phyloP scores from a whole-genome alignment of 495 filamentous ascomycete species.

The Aspergillus wentii region DNA sequence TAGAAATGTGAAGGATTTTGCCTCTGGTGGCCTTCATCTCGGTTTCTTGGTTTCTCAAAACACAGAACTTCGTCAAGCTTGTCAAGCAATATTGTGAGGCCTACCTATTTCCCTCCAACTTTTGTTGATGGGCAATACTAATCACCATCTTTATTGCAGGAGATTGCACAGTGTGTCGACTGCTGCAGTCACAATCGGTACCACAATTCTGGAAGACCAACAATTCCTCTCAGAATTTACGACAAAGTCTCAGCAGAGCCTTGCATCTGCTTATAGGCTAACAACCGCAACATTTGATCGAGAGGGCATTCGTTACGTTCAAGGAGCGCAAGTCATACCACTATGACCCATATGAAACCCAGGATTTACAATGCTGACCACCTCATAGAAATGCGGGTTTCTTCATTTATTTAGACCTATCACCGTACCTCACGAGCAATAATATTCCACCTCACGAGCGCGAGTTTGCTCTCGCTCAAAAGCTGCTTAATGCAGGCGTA shows the following conservation, averaged over 20 bases:
- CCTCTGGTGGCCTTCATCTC: slow-evolving; percentile 47
- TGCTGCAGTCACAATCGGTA: slow-evolving; percentile 30
- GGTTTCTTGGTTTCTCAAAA: slow-evolving; percentile 46
- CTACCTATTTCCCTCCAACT: background rate
- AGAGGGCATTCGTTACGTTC: slow-evolving; percentile 29
- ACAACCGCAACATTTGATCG: slow-evolving; percentile 18
- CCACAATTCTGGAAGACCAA: slow-evolving; percentile 31
- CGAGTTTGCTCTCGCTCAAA: slow-evolving; percentile 32
- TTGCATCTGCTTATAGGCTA: slow-evolving; percentile 22
- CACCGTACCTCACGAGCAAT: slow-evolving; percentile 19
- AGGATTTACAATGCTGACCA: background rate
- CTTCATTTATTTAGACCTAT: slow-evolving; percentile 48
- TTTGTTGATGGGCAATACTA: no score
- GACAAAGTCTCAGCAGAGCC: slow-evolving; percentile 13
- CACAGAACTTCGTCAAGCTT: slow-evolving; percentile 19
- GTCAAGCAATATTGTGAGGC: slow-evolving; percentile 23
- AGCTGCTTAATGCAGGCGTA: slow-evolving; percentile 35
- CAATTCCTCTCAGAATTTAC: slow-evolving; percentile 25
- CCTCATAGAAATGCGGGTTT: slow-evolving; percentile 42
- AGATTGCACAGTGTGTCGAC: slow-evolving; percentile 30
- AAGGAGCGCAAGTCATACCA: slow-evolving; percentile 19
- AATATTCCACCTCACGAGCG: slow-evolving; percentile 5
- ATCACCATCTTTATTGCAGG: slow-evolving; percentile 11
- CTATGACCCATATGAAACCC: background rate
- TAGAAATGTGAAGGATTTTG: no score